Conservation (phyloP, 164 flowering plant genomes). For the Amborella trichopoda region DNA sequence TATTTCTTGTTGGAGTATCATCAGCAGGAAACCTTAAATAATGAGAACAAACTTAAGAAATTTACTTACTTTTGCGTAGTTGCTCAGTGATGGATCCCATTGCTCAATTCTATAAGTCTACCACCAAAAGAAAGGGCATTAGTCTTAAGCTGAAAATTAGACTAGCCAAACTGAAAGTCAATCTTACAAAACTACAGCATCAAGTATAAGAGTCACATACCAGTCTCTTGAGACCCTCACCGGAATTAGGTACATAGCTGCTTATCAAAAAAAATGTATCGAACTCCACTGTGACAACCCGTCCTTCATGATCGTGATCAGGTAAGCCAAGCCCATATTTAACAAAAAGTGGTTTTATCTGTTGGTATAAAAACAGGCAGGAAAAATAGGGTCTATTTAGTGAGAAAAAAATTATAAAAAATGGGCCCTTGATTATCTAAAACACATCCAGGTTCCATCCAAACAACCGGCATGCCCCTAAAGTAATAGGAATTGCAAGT, state of each 20-base stretch:
- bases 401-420: no score
- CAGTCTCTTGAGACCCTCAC: slow-evolving; percentile 91
- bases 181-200: neutral
- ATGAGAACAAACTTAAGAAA: no score
- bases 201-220: slow-evolving; percentile 25
- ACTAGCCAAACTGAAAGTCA: neutral
- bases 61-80: slow-evolving; percentile 71
- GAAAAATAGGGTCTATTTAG: neutral
- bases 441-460: no score
- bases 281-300: slow-evolving; percentile 85
- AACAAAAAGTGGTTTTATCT: slow-evolving; percentile 88
- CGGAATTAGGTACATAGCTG: slow-evolving; percentile 93
- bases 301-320: slow-evolving; percentile 93
- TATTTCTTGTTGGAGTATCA: no score
- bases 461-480: no score
- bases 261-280: slow-evolving; percentile 61
- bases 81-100: slow-evolving; percentile 88
- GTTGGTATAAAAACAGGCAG: slow-evolving; percentile 9
- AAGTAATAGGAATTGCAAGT: no score
- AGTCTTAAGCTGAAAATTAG: neutral
- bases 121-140: slow-evolving; percentile 4
- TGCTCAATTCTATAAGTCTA: slow-evolving; percentile 73
- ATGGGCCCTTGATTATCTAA: no score
- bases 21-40: no score
- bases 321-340: slow-evolving; percentile 76